Evolutionary conservation across 2,329 filamentous ascomycete species (phyloP).

Genomic region (Diaporthe eres): DNA sequence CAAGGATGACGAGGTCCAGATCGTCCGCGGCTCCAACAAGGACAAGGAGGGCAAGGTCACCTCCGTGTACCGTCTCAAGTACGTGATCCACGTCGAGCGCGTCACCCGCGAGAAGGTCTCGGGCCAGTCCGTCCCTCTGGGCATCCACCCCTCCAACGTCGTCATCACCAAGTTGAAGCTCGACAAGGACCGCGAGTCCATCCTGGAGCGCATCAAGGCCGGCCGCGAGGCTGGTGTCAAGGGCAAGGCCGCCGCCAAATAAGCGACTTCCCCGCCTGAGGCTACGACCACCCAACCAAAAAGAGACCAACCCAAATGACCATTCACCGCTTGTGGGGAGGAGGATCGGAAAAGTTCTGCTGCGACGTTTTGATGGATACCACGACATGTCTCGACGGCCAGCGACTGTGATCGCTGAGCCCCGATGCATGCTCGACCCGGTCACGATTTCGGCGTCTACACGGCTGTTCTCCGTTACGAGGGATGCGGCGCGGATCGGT

Average conservation of each 20-base stretch:
- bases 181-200: conserved; percentile 93
- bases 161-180: conserved; percentile 99
- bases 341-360: conserved; percentile 41
- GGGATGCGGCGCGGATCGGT: conserved; percentile 43
- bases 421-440: conserved; percentile 30
- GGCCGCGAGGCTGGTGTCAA: conserved; percentile 84
- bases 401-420: conserved; percentile 29
- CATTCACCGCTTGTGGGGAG: conserved; percentile 41
- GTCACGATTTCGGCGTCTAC: conserved; percentile 48
- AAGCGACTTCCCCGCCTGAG: conserved; percentile 47
- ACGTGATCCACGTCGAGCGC: conserved; percentile 96
- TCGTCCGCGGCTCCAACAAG: conserved; percentile 95
- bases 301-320: conserved; percentile 16
- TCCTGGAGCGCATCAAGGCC: conserved; percentile 86
- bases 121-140: conserved; percentile 94
- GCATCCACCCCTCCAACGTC: conserved; percentile 96
- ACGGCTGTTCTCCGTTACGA: conserved; percentile 41
- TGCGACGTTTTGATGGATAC: conserved; percentile 42
- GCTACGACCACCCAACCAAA: conserved; percentile 2
- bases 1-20: conserved; percentile 95
- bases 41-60: conserved; percentile 98
- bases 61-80: conserved; percentile 98
- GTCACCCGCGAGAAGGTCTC: conserved; percentile 97
- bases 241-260: conserved; percentile 73
- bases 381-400: conserved; percentile 33